Percentiles rank a stretch among this genome's conserved stretches.
Conservation (phyloP, 78 protist genomes). For the Speleostelium caveatum region DNA sequence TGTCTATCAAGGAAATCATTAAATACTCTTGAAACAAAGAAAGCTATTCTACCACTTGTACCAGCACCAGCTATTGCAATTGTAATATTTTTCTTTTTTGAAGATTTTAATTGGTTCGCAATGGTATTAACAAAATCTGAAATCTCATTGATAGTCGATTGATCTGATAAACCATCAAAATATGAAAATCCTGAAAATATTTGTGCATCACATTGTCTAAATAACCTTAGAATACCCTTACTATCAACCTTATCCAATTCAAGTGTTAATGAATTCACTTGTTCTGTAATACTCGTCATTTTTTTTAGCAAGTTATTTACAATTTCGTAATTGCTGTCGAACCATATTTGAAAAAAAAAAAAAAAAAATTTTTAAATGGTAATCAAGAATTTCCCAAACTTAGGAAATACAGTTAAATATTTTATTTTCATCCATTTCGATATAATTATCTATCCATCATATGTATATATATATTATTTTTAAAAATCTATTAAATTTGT, state of each 20-base stretch:
- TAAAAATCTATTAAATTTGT: no score
- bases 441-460: no score
- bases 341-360: not conserved
- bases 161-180: slow-evolving; percentile 26
- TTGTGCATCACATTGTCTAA: slow-evolving; percentile 73
- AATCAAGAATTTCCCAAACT: no score
- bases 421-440: no score
- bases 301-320: not conserved
- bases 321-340: no score
- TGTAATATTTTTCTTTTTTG: not conserved
- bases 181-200: slow-evolving; percentile 58
- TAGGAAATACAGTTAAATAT: no score
- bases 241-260: slow-evolving; percentile 46
- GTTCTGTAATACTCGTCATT: slow-evolving; percentile 55
- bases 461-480: no score
- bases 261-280: slow-evolving; percentile 41
- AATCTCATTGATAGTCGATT: not conserved
- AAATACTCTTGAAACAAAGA: slow-evolving; percentile 49
- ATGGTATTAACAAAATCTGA: not conserved
- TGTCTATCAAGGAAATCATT: not conserved
- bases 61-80: slow-evolving; percentile 48
- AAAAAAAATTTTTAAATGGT: no score
- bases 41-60: slow-evolving; percentile 91
- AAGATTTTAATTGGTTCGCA: not conserved
- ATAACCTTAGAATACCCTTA: slow-evolving; percentile 27